Evolutionary conservation across 345 rosid species (phyloP).

Genomic region (Salix viminalis): DNA sequence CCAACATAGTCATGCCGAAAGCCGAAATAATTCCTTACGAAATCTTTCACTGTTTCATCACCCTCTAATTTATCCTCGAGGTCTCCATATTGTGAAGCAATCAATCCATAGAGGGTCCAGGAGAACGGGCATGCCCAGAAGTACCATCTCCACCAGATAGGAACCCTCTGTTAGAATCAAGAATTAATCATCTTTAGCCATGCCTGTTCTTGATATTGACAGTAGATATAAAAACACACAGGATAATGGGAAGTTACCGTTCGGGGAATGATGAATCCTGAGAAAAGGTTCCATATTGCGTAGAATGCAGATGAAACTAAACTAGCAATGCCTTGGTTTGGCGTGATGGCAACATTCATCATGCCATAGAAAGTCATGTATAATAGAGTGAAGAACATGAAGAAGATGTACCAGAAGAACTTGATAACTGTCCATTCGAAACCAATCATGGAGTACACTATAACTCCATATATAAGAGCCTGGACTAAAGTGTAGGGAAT

Average conservation of each 20-base stretch:
- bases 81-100: conserved; percentile 55
- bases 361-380: conserved; percentile 64
- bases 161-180: conserved; percentile 42
- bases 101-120: conserved; percentile 55
- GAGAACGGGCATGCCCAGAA: conserved; percentile 50
- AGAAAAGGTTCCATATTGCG: conserved; percentile 56
- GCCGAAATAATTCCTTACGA: conserved; percentile 50
- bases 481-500: conserved; percentile 47
- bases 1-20: conserved; percentile 53
- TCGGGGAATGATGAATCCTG: conserved; percentile 55
- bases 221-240: not conserved
- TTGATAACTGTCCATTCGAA: conserved; percentile 46
- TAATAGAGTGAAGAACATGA: conserved; percentile 55
- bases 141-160: conserved; percentile 76
- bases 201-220: not conserved
- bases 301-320: conserved; percentile 46
- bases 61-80: conserved; percentile 28
- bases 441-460: conserved; percentile 60
- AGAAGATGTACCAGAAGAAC: conserved; percentile 59
- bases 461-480: conserved; percentile 42
- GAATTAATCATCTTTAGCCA: not conserved
- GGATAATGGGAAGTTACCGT: conserved; percentile 23
- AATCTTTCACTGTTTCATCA: conserved; percentile 53
- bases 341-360: conserved; percentile 63
- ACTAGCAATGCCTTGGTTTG: conserved; percentile 51